These are phyloP conservation scores for Phlegmacium glaucopus DNA, from an alignment of 768 basidiomycete genomes.

Conservation along the genomic window DNA sequence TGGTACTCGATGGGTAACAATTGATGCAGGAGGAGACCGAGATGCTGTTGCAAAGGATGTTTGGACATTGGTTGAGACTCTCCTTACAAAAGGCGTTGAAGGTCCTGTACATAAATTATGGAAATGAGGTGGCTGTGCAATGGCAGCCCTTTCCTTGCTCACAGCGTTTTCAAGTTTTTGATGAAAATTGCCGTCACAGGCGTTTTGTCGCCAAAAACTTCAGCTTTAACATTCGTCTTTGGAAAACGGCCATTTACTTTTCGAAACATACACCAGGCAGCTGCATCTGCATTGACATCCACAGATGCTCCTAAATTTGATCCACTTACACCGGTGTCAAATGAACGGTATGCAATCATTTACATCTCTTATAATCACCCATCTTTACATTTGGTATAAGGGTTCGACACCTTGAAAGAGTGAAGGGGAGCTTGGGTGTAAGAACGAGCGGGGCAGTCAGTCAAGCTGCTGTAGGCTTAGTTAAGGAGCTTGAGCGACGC, in stretches of 20 bases:
- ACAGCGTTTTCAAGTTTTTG: no score
- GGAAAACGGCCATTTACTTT: not conserved
- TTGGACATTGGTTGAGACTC: constrained; percentile 48
- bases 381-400: not conserved
- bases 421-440: constrained; percentile 4
- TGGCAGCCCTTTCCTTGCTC: no score
- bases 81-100: constrained; percentile 34
- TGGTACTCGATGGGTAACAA: constrained; percentile 3
- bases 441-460: not conserved
- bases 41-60: constrained; percentile 52
- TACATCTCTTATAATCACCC: not conserved
- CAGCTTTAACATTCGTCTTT: no score
- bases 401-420: not conserved
- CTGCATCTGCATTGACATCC: not conserved
- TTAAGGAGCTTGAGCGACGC: constrained; percentile 32
- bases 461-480: constrained; percentile 8
- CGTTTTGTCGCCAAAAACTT: no score
- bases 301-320: not conserved
- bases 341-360: not conserved
- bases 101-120: no score
- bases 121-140: no score
- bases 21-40: constrained; percentile 47
- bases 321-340: not conserved
- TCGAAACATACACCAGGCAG: not conserved
- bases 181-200: no score